phyloP scores from a whole-genome alignment of 1,284 basidiomycete species.

The Lentinus polychrous region DNA sequence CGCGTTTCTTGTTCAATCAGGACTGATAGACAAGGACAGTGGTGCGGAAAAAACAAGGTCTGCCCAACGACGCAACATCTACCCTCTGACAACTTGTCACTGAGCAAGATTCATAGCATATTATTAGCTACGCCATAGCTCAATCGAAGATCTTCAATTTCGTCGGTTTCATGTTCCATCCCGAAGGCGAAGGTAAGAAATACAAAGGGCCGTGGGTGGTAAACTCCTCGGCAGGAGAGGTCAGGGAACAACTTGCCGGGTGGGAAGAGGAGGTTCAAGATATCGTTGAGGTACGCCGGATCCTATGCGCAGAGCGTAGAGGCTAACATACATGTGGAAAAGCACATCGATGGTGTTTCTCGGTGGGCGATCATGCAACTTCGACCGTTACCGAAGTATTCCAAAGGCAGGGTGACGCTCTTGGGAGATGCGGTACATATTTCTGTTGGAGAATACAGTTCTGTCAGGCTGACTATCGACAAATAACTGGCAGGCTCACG shows the following conservation, averaged over 20 bases:
- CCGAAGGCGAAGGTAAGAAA: conserved; percentile 14
- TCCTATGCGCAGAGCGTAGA: not conserved
- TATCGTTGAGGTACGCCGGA: conserved; percentile 20
- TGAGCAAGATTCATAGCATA: conserved; percentile 12
- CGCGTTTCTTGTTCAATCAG: no score
- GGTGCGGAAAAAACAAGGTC: conserved; percentile 21
- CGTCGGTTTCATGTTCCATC: conserved; percentile 15
- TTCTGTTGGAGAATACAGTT: not conserved
- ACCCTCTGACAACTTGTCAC: not conserved
- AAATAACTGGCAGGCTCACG: conserved; percentile 22
- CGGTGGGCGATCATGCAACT: conserved; percentile 26
- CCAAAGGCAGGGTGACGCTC: conserved; percentile 18
- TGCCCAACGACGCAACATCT: not conserved
- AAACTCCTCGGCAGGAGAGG: conserved; percentile 13
- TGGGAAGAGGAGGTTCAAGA: conserved; percentile 22
- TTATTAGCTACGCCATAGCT: conserved; percentile 21
- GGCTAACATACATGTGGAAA: not conserved
- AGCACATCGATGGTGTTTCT: conserved; percentile 25
- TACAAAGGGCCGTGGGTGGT: conserved; percentile 18
- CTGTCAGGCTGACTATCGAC: no score
- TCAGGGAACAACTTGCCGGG: conserved; percentile 11
- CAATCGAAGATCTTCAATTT: conserved; percentile 18
- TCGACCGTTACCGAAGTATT: conserved; percentile 19
- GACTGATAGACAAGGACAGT: conserved; percentile 10
- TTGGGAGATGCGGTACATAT: conserved; percentile 25